These are phyloP conservation scores for Phytophthora tubulina DNA, from an alignment of 352 stramenopile genomes.

Conservation along the genomic window DNA sequence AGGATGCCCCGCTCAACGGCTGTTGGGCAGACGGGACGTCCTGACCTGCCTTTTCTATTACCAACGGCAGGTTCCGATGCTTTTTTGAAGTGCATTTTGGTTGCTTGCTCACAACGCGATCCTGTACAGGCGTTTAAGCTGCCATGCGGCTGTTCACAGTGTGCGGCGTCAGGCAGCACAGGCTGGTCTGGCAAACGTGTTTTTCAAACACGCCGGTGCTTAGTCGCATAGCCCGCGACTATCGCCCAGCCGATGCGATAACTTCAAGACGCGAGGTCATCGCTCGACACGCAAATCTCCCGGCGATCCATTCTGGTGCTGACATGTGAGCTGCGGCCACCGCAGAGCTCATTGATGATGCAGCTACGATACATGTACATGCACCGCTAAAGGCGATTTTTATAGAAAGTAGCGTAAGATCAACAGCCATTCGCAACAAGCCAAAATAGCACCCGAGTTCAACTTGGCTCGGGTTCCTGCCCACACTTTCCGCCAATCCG, in stretches of 20 bases:
- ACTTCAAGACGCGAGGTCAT: slow-evolving; percentile 29
- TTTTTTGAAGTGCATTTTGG: slow-evolving; percentile 16
- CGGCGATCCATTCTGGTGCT: slow-evolving; percentile 21
- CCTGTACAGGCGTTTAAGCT: slow-evolving; percentile 30
- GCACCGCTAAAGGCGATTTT: slow-evolving; percentile 1
- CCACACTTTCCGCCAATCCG: slow-evolving; percentile 30
- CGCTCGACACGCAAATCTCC: slow-evolving; percentile 26
- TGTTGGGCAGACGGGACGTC: slow-evolving; percentile 6
- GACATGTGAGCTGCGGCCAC: not conserved
- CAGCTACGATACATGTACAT: not conserved
- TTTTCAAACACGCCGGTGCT: not conserved
- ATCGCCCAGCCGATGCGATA: slow-evolving; percentile 10
- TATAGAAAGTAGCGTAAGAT: not conserved
- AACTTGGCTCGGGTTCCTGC: slow-evolving; percentile 16
- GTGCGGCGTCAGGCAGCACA: not conserved
- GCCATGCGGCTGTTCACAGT: slow-evolving; percentile 18
- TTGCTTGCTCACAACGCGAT: slow-evolving; percentile 43
- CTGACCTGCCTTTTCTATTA: slow-evolving; percentile 29
- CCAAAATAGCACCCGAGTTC: slow-evolving; percentile 32
- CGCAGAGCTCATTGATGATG: not conserved
- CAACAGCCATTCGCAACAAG: slow-evolving; percentile 2
- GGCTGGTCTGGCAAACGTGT: not conserved
- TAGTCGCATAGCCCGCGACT: not conserved
- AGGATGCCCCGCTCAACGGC: slow-evolving; percentile 23
- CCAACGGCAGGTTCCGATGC: slow-evolving; percentile 29